A percentile compares a stretch with the other conserved stretches of the same genome.
Conservation (phyloP, 2,329 filamentous ascomycete species). For the Huntiella savannae region DNA sequence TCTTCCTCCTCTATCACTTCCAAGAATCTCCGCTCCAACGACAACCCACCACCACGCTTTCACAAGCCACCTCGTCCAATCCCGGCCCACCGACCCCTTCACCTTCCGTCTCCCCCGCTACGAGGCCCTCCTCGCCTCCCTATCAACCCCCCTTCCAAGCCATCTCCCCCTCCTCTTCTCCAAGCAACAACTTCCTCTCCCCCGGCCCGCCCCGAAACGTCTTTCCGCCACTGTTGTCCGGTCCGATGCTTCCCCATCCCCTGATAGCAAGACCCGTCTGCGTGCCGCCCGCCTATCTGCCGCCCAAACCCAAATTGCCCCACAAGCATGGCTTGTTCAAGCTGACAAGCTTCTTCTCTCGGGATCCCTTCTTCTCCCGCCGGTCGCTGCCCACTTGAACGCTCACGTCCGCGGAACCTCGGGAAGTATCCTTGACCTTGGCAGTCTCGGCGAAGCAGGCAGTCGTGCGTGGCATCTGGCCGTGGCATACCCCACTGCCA, state of each 20-base stretch:
- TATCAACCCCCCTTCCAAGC: conserved; percentile 50
- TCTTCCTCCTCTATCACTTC: conserved; percentile 27
- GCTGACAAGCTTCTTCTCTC: conserved; percentile 43
- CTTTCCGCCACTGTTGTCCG: conserved; percentile 55
- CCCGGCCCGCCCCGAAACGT: conserved; percentile 50
- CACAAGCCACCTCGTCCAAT: conserved; percentile 49
- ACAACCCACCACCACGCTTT: conserved; percentile 81
- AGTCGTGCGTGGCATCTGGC: conserved; percentile 96
- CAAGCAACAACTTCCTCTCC: conserved; percentile 59
- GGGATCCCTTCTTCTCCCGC: conserved; percentile 43
- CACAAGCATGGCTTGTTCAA: conserved; percentile 41
- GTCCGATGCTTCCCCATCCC: conserved; percentile 47
- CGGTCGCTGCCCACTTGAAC: conserved; percentile 39
- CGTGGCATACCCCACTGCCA: conserved; percentile 63
- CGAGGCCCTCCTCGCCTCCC: conserved; percentile 70
- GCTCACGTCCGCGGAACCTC: conserved; percentile 19
- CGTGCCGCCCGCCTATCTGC: conserved; percentile 61
- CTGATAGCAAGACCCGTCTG: conserved; percentile 40
- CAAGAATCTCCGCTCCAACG: conserved; percentile 31
- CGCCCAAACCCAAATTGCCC: conserved; percentile 52
- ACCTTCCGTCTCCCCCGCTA: conserved; percentile 70
- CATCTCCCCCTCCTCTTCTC: conserved; percentile 71
- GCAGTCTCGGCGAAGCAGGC: conserved; percentile 57
- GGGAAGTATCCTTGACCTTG: conserved; percentile 64
- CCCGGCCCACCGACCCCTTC: conserved; percentile 55